These are phyloP conservation scores for Exophiala sideris DNA, from an alignment of 2,329 filamentous ascomycete genomes.

Conservation along the genomic window DNA sequence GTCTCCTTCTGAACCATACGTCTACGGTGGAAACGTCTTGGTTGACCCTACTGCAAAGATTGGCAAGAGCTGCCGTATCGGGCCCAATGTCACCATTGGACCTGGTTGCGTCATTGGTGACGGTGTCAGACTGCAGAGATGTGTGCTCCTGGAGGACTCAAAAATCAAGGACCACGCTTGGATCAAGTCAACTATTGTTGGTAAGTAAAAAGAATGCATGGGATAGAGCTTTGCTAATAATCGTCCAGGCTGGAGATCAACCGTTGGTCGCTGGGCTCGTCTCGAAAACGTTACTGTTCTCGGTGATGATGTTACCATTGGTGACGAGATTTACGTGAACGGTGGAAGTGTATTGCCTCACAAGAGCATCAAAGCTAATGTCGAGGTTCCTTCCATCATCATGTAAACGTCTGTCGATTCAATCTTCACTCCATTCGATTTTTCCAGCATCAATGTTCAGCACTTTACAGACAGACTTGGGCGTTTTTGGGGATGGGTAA, in stretches of 20 bases:
- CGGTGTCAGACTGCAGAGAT: constrained; percentile 89
- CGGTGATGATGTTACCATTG: constrained; percentile 95
- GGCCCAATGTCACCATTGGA: constrained; percentile 93
- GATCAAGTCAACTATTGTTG: constrained; percentile 98
- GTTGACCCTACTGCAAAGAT: constrained; percentile 94
- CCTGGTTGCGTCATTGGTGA: constrained; percentile 90
- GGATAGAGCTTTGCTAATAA: background rate
- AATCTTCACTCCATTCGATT: background rate
- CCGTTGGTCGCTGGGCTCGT: constrained; percentile 90
- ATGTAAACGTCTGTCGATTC: constrained; percentile 38
- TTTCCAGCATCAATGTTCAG: background rate
- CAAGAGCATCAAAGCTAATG: constrained; percentile 98
- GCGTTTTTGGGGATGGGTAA: too few relatives aligned
- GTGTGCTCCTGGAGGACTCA: constrained; percentile 80
- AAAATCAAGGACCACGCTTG: constrained; percentile 99
- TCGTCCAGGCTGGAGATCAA: constrained; percentile 76
- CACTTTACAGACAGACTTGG: too few relatives aligned
- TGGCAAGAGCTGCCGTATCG: constrained; percentile 96
- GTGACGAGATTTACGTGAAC: constrained; percentile 98
- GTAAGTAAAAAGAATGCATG: constrained; percentile 7
- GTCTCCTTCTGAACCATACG: constrained; percentile 69
- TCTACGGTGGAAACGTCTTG: constrained; percentile 92
- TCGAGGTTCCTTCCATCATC: constrained; percentile 63
- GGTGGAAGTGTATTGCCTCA: constrained; percentile 91
- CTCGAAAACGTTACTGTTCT: constrained; percentile 98